Conservation (phyloP, 768 basidiomycete species). For the Tulasnella sp. region DNA sequence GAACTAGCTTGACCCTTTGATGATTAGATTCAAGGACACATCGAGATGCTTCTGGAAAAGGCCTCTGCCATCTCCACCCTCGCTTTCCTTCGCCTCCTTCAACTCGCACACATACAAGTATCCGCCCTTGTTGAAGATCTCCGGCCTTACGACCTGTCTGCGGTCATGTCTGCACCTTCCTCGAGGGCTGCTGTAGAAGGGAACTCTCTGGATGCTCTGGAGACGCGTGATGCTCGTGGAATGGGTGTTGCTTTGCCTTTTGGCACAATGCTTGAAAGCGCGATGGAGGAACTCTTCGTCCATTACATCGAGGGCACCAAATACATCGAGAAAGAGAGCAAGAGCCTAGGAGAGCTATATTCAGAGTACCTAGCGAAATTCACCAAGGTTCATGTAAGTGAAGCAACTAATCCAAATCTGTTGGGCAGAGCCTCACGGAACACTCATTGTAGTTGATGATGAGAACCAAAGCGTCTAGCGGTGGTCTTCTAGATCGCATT, state of each 20-base stretch:
- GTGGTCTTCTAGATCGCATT: slow-evolving; percentile 75
- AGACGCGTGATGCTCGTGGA: slow-evolving; percentile 16
- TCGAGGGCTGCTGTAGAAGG: not conserved
- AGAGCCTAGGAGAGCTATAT: slow-evolving; percentile 73
- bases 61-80: slow-evolving; percentile 73
- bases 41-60: slow-evolving; percentile 78
- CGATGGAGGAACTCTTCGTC: slow-evolving; percentile 93
- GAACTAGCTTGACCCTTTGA: not conserved
- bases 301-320: slow-evolving; percentile 86
- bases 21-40: slow-evolving; percentile 88
- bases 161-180: slow-evolving; percentile 27
- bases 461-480: slow-evolving; percentile 54
- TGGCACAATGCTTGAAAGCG: slow-evolving; percentile 83
- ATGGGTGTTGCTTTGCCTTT: slow-evolving; percentile 47
- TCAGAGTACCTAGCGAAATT: slow-evolving; percentile 62
- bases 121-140: slow-evolving; percentile 80
- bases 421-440: not conserved
- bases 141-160: slow-evolving; percentile 79
- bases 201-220: slow-evolving; percentile 10
- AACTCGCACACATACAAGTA: slow-evolving; percentile 75
- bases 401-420: not conserved
- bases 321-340: slow-evolving; percentile 87
- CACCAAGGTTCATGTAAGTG: slow-evolving; percentile 79
- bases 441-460: slow-evolving; percentile 41
- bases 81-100: slow-evolving; percentile 82